Evolutionary conservation across 805 yeast genomes (phyloP), one percentile per base, ranked within the genome.

Genomic region (Kodamaea kaohsiungensis): DNA sequence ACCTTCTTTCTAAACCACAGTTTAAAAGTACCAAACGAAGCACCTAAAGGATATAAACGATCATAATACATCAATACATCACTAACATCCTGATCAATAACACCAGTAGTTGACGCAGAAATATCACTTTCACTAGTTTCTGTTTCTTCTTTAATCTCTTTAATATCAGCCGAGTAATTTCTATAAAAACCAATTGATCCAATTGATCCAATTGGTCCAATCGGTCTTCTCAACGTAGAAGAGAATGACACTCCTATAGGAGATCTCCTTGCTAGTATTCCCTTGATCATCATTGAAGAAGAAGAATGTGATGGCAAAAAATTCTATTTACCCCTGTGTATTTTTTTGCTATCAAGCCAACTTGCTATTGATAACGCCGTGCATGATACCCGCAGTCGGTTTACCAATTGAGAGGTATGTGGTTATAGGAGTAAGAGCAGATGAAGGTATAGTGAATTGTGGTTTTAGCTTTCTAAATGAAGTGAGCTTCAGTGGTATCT

Each of bases 81-180:
- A 12, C 55, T 60, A 22, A 59, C 61, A 9, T 62, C 59, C 55
- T 67, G 64, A 53, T 76, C 78, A 53, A 76, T 67, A 1, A 75
- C 77, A 4, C 80, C 80, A 1, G 80, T 76, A 18, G 73, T 62
- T 7, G 65, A 60, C 1, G 78, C 72, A 2, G 77, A 68, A 13
- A 53, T 59, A 38, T 72, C 77, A 10, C 59, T 13, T 45, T 71
- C 74, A 18, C 59, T 55, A 4, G 58, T 43, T 37, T 66, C 71
- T 3, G 73, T 59, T 53, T 72, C 76, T 15, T 61, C 54, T 54
- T 73, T 75, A 40, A 76, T 59, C 10, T 61, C 63, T 39, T 65
- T 65, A 15, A 76, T 60, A 56, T 73, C 76, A 1, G 67, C 59
- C 2, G 61, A 46, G 39, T 52, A 60, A 6, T 37, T 16, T 43